Conservation (phyloP, 2,329 filamentous ascomycete genomes). For the Fusarium liriodendri region DNA sequence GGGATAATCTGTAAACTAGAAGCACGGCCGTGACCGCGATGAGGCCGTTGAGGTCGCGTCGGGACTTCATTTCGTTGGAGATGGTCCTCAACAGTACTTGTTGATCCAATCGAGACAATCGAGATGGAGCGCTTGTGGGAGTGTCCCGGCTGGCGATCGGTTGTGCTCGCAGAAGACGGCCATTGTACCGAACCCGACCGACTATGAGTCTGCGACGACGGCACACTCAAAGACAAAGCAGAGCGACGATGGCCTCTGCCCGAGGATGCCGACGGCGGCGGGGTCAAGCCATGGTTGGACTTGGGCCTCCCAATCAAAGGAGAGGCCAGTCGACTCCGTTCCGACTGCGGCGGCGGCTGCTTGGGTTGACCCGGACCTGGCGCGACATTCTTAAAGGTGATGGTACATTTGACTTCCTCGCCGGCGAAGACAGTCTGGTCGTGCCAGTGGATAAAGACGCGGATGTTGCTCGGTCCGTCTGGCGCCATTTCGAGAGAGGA, state of each 20-base stretch:
- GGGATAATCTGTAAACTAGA: slow-evolving; percentile 80
- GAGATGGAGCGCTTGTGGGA: slow-evolving; percentile 82
- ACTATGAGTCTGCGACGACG: slow-evolving; percentile 57
- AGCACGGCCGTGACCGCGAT: slow-evolving; percentile 78
- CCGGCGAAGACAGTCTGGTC: slow-evolving; percentile 95
- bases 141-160: slow-evolving; percentile 57
- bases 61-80: slow-evolving; percentile 55
- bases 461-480: slow-evolving; percentile 75
- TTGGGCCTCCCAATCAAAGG: slow-evolving; percentile 58
- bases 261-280: slow-evolving; percentile 54
- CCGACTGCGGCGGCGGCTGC: slow-evolving; percentile 38
- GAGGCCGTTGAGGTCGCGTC: slow-evolving; percentile 60
- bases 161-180: slow-evolving; percentile 48
- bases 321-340: slow-evolving; percentile 54
- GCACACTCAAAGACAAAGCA: slow-evolving; percentile 72
- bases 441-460: slow-evolving; percentile 95
- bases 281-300: slow-evolving; percentile 57
- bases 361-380: slow-evolving; percentile 53
- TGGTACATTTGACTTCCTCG: slow-evolving; percentile 94
- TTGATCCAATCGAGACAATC: slow-evolving; percentile 80
- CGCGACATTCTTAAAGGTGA: slow-evolving; percentile 92
- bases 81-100: slow-evolving; percentile 61
- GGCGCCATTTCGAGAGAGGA: slow-evolving; percentile 57
- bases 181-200: slow-evolving; percentile 62
- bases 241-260: slow-evolving; percentile 71